Conservation (phyloP, 306 rosid species). For the Delonix regia region DNA sequence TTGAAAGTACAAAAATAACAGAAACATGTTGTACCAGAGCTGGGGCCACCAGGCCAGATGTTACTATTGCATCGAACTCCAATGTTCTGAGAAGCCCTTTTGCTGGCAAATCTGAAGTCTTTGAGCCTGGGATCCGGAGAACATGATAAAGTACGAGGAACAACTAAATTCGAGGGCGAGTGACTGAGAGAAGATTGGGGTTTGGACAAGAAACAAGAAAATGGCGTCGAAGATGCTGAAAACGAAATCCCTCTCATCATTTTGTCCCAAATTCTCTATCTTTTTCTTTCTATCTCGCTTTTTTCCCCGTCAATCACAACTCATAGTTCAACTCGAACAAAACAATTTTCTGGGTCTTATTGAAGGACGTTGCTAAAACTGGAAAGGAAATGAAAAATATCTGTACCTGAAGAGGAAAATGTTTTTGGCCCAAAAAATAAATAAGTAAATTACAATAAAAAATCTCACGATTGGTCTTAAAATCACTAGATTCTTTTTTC, state of each 20-base stretch:
- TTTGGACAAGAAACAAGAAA: conserved; percentile 37
- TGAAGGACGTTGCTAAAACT: not conserved
- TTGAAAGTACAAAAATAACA: not conserved
- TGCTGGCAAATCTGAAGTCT: conserved; percentile 28
- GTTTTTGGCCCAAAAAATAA: no score
- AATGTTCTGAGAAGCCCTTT: conserved; percentile 39
- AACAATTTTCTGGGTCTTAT: not conserved
- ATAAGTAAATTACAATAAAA: no score
- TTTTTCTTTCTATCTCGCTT: not conserved
- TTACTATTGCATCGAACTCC: conserved; percentile 49
- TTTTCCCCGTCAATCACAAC: not conserved
- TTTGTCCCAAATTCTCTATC: conserved; percentile 29
- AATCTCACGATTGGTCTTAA: not conserved
- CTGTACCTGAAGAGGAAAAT: not conserved
- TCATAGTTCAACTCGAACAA: not conserved
- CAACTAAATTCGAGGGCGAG: conserved; percentile 31
- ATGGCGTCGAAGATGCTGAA: conserved; percentile 40
- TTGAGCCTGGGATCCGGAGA: conserved; percentile 29
- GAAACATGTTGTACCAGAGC: conserved; percentile 48
- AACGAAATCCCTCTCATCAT: conserved; percentile 67
- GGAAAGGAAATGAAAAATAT: not conserved
- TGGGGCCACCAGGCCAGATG: conserved; percentile 59
- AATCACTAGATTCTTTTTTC: no score
- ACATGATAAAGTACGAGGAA: conserved; percentile 12
- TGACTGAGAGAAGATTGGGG: conserved; percentile 20